phyloP scores from a whole-genome alignment of 2,329 filamentous ascomycete genomes.

The Fusarium sp. region DNA sequence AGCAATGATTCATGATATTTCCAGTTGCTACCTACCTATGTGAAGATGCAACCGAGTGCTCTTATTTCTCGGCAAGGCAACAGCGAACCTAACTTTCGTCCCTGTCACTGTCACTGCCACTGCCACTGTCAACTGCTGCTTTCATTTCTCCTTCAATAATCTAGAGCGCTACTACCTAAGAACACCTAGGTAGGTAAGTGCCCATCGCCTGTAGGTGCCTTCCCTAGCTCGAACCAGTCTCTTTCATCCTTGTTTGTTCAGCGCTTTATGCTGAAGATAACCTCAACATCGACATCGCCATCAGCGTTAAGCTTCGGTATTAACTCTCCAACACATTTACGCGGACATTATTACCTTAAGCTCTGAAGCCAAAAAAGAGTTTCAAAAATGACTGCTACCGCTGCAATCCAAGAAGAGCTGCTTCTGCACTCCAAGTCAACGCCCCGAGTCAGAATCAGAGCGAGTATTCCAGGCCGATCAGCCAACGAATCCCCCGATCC shows the following conservation, averaged over 20 bases:
- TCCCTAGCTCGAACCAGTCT: background rate
- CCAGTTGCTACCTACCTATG: background rate
- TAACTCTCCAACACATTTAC: background rate
- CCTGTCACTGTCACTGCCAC: background rate
- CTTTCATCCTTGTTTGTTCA: background rate
- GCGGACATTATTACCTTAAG: background rate
- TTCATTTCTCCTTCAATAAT: background rate
- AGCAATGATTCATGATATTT: background rate
- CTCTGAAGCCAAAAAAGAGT: background rate
- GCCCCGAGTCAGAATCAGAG: background rate
- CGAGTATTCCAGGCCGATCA: background rate
- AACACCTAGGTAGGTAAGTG: too few relatives aligned
- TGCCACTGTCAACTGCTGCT: background rate
- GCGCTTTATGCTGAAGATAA: background rate
- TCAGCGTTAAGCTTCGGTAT: background rate
- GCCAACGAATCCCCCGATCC: background rate
- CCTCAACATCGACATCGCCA: background rate
- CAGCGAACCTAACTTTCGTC: background rate
- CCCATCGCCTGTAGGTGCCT: background rate
- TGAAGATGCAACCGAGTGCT: background rate
- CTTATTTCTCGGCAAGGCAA: background rate
- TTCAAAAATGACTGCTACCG: constrained; percentile 1
- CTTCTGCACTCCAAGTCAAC: background rate
- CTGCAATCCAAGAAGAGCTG: background rate
- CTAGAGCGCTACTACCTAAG: background rate